Conservation (phyloP, 75 land plant species). For the Selaginella tamariscina region DNA sequence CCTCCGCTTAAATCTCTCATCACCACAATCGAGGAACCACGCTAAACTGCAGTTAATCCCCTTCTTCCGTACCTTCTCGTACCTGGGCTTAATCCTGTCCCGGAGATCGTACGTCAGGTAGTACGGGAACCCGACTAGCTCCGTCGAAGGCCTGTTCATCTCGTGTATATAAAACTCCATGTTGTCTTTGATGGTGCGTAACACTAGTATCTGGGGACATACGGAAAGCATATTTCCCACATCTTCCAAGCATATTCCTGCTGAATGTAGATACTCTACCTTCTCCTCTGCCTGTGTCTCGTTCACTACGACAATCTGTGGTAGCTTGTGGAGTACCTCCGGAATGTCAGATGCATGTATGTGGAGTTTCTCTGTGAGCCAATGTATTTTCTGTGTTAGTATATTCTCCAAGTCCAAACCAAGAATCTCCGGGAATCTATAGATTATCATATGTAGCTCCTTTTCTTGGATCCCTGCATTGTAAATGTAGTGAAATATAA, state of each 20-base stretch:
- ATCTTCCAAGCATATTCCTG: neutral
- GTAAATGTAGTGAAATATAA: slow-evolving; percentile 39
- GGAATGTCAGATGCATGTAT: slow-evolving; percentile 54
- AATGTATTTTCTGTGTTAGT: slow-evolving; percentile 35
- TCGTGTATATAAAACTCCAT: slow-evolving; percentile 11
- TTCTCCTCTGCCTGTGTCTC: slow-evolving; percentile 39
- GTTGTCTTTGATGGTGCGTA: slow-evolving; percentile 12
- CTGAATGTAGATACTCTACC: slow-evolving; percentile 32
- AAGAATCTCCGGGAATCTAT: slow-evolving; percentile 50
- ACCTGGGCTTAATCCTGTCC: slow-evolving; percentile 56
- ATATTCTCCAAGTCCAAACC: slow-evolving; percentile 43
- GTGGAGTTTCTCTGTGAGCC: slow-evolving; percentile 44
- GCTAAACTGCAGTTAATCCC: slow-evolving; percentile 40
- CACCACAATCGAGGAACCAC: slow-evolving; percentile 72
- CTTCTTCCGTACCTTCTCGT: slow-evolving; percentile 32
- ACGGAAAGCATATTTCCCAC: slow-evolving; percentile 32
- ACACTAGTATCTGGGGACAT: slow-evolving; percentile 50
- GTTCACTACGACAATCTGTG: slow-evolving; percentile 50
- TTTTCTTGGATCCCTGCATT: slow-evolving; percentile 49
- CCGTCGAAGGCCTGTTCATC: slow-evolving; percentile 45
- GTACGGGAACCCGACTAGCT: slow-evolving; percentile 54
- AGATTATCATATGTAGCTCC: slow-evolving; percentile 38
- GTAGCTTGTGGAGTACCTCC: slow-evolving; percentile 50
- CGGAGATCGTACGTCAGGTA: slow-evolving; percentile 67
- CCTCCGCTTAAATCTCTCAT: slow-evolving; percentile 55